Base-by-base conservation (phyloP, 1,284 basidiomycete species). In the Leccinum subrobustum region DNA sequence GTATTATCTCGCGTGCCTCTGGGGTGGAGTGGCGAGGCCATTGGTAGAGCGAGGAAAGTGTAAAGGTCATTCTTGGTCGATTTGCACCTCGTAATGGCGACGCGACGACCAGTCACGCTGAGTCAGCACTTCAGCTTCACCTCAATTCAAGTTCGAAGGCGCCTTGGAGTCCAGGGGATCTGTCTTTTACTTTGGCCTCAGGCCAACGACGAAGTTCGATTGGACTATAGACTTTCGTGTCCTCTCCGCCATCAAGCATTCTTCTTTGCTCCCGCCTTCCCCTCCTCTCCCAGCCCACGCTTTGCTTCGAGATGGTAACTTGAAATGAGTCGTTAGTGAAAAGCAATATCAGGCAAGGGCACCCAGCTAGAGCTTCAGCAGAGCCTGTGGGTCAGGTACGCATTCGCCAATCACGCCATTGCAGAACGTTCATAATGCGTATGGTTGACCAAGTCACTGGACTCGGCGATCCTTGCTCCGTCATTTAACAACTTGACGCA, bases 181-280 rank as follows among this genome's bases (percentile, higher is more conserved):
- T 31, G 31, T 31, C 31, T 31, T 31, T 31, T 31, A 4, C 4
- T 31, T 31, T 31, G 4, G 31, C 31, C 31, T 31, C 31, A 31
- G 31, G 0, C 31, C 31, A 31, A 31, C 9, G 31, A 31, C 9
- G 31, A 31, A 31, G 11, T 35, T 35, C 12, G 33, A 35, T 35
- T 14, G 33, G 12, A 35, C 33, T 35, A 12, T 35, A 35, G 33
- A 97, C 77, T 96, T 97, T 74, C 92, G 95, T 74, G 83, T 96
- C 63, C 83, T 98, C 60, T 86, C 87, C 63, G 91, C 92, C 51
- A 89, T 96, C 73, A 93, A 93, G 63, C 83, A 89, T 68, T 88
- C 0, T 89, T 90, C 75, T 82, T 90, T 60, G 83, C 84, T 1
- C 78, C 86, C 1, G 72, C 79, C 1, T 75, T 79, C 39, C 75